Evolutionary conservation across 495 filamentous ascomycete species (phyloP).

Genomic region (Hapsidospora chrysogenum): DNA sequence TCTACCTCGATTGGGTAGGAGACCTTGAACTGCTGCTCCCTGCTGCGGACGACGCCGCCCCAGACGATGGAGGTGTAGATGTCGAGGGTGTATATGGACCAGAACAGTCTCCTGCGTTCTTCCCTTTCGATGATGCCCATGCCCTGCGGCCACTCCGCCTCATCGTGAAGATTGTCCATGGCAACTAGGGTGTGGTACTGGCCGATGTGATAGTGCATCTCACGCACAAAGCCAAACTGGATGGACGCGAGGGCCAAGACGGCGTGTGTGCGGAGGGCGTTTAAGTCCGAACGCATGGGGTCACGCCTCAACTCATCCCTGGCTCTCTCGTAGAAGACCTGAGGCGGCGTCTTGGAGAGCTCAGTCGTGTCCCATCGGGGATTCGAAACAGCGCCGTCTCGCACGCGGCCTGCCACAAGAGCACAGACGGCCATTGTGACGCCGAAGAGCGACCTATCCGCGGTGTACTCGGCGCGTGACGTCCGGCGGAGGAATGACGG

Average conservation of each 20-base stretch:
- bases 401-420: slow-evolving; percentile 23
- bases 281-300: slow-evolving; percentile 23
- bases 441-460: slow-evolving; percentile 25
- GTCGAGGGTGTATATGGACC: slow-evolving; percentile 36
- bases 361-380: slow-evolving; percentile 13
- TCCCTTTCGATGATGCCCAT: slow-evolving; percentile 27
- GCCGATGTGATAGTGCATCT: slow-evolving; percentile 31
- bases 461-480: slow-evolving; percentile 20
- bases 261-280: slow-evolving; percentile 28
- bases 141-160: slow-evolving; percentile 27
- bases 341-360: slow-evolving; percentile 15
- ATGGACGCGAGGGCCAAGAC: slow-evolving; percentile 29
- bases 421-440: slow-evolving; percentile 32
- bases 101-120: slow-evolving; percentile 32
- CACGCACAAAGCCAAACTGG: slow-evolving; percentile 26
- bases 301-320: too few relatives aligned
- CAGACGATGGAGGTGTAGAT: slow-evolving; percentile 32
- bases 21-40: slow-evolving; percentile 25
- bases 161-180: slow-evolving; percentile 30
- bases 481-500: slow-evolving; percentile 20
- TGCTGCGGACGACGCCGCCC: slow-evolving; percentile 25
- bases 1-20: slow-evolving; percentile 27
- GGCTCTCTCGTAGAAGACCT: slow-evolving; percentile 30
- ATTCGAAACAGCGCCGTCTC: slow-evolving; percentile 27
- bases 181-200: slow-evolving; percentile 26